These are phyloP conservation scores for Nicotiana tabacum DNA, from an alignment of 257 asterid species.

Conservation along the genomic window DNA sequence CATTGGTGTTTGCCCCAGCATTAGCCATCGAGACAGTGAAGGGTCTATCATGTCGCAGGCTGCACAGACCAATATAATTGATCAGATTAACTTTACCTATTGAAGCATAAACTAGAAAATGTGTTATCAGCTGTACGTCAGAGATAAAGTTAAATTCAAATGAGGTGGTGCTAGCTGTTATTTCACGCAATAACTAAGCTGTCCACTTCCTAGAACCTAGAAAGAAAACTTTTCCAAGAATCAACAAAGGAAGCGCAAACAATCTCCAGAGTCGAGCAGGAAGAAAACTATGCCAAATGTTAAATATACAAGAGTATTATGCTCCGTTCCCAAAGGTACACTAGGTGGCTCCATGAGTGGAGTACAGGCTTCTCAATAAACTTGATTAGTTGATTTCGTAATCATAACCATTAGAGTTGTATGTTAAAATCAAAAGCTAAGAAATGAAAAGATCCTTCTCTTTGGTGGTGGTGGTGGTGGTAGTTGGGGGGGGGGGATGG, in stretches of 20 bases:
- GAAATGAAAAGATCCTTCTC: conserved; percentile 3
- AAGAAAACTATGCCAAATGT: not conserved
- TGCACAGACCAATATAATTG: conserved; percentile 36
- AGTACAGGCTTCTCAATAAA: not conserved
- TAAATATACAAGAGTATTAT: not conserved
- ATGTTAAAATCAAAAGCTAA: not conserved
- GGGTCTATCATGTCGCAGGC: conserved; percentile 95
- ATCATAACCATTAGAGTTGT: not conserved
- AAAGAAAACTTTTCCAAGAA: not conserved
- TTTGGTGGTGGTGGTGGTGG: not conserved
- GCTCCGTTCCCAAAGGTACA: not conserved
- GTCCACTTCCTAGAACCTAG: not conserved
- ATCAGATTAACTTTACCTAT: not conserved
- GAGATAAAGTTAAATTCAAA: not conserved
- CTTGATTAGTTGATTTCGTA: not conserved
- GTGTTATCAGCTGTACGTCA: not conserved
- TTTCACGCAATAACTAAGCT: not conserved
- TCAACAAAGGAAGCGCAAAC: not conserved
- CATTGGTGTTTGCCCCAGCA: conserved; percentile 97
- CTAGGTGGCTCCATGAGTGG: not conserved
- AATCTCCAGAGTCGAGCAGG: not conserved
- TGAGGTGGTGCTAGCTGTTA: not conserved
- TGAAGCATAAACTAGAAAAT: conserved; percentile 3
- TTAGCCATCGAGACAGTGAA: conserved; percentile 97
- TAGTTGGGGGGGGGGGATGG: not conserved